phyloP scores from a whole-genome alignment of 2,329 filamentous ascomycete genomes.

The Beauveria sp. region DNA sequence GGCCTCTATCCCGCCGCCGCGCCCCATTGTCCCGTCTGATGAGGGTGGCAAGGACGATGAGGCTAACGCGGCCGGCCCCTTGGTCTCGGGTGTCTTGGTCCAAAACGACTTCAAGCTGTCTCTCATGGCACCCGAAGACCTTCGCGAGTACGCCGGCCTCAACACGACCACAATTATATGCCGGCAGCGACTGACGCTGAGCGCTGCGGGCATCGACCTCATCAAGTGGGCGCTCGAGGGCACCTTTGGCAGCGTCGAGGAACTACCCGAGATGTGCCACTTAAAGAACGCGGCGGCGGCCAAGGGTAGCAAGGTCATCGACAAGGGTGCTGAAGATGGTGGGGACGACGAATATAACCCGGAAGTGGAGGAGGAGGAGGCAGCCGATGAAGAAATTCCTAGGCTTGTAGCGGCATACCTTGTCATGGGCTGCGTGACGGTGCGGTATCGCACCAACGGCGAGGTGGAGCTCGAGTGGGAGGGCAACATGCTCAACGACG shows the following conservation, averaged over 20 bases:
- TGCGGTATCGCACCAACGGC: slow-evolving; percentile 69
- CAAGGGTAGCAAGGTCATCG: slow-evolving; percentile 25
- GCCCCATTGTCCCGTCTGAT: slow-evolving; percentile 22
- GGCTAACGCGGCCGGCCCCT: slow-evolving; percentile 29
- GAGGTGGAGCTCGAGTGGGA: slow-evolving; percentile 94
- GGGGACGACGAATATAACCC: slow-evolving; percentile 23
- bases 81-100: slow-evolving; percentile 86
- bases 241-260: slow-evolving; percentile 82
- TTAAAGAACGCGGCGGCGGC: slow-evolving; percentile 20
- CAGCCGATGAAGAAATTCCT: slow-evolving; percentile 58
- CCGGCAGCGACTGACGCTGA: slow-evolving; percentile 81
- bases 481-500: slow-evolving; percentile 94
- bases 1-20: slow-evolving; percentile 68
- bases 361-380: slow-evolving; percentile 31
- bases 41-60: slow-evolving; percentile 17
- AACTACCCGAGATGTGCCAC: slow-evolving; percentile 48
- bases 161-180: slow-evolving; percentile 92
- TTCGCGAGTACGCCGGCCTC: slow-evolving; percentile 92
- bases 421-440: slow-evolving; percentile 84
- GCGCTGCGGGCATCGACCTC: slow-evolving; percentile 80
- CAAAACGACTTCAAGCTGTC: slow-evolving; percentile 98
- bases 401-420: slow-evolving; percentile 49
- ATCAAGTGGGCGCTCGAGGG: slow-evolving; percentile 92
- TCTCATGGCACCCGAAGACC: slow-evolving; percentile 91
- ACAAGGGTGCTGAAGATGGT: slow-evolving; percentile 29